Evolutionary conservation across 1,284 basidiomycete species (phyloP).

Genomic region (Volvariella volvacea): DNA sequence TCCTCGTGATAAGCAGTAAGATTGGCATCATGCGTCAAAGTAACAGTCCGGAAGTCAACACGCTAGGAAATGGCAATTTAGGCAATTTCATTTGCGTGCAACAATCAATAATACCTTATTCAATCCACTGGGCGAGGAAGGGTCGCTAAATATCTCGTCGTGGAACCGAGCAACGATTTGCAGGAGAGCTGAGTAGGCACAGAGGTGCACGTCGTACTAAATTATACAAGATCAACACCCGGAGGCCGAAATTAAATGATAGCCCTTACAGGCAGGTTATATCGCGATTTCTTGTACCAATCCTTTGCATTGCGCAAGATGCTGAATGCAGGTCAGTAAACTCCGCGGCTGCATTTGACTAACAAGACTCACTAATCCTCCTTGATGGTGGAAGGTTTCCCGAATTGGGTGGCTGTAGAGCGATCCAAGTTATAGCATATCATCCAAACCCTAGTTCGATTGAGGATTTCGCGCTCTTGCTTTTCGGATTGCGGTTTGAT

Average conservation of each 20-base stretch:
- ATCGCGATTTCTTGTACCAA: slow-evolving; percentile 69
- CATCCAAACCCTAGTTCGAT: slow-evolving; percentile 79
- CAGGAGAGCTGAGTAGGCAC: slow-evolving; percentile 62
- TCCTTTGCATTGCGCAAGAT: slow-evolving; percentile 68
- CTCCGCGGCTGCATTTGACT: slow-evolving; percentile 3
- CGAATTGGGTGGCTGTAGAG: slow-evolving; percentile 80
- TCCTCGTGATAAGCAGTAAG: slow-evolving; percentile 56
- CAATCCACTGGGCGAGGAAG: slow-evolving; percentile 57
- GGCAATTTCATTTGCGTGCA: neutral
- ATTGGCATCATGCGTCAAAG: slow-evolving; percentile 50
- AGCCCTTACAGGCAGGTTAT: slow-evolving; percentile 43
- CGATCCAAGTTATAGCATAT: slow-evolving; percentile 83
- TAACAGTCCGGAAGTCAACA: slow-evolving; percentile 61
- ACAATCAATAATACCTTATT: slow-evolving; percentile 48
- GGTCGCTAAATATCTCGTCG: slow-evolving; percentile 72
- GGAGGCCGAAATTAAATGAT: neutral
- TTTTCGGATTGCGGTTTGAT: slow-evolving; percentile 54
- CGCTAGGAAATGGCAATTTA: slow-evolving; percentile 28
- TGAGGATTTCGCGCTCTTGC: slow-evolving; percentile 76
- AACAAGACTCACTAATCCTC: slow-evolving; percentile 62
- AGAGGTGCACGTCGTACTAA: slow-evolving; percentile 70
- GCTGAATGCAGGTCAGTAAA: slow-evolving; percentile 22
- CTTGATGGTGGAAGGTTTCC: slow-evolving; percentile 80
- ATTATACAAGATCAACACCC: neutral
- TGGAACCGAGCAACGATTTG: slow-evolving; percentile 70